Percentiles rank a stretch among this genome's conserved stretches.
Conservation (phyloP, 371 early-diverging fungal species). For the Syncephalastrum sp. region DNA sequence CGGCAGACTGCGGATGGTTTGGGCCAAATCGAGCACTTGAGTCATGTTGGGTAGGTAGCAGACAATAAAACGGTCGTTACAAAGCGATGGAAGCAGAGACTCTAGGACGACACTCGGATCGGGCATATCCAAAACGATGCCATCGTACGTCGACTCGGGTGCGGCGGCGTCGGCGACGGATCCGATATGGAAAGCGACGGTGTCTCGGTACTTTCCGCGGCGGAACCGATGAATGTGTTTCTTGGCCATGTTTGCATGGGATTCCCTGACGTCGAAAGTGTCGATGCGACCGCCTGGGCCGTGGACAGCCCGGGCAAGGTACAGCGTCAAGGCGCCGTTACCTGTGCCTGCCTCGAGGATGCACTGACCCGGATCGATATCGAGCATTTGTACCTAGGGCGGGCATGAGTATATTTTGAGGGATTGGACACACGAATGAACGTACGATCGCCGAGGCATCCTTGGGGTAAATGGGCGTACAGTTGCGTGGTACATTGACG, state of each 20-base stretch:
- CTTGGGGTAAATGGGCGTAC: slow-evolving; percentile 77
- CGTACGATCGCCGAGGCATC: slow-evolving; percentile 69
- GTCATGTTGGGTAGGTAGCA: slow-evolving; percentile 81
- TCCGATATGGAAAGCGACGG: slow-evolving; percentile 56
- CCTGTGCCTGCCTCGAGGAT: slow-evolving; percentile 80
- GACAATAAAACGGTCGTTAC: slow-evolving; percentile 66
- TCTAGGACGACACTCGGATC: slow-evolving; percentile 56
- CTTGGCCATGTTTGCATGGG: slow-evolving; percentile 53
- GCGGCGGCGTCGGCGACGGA: slow-evolving; percentile 33
- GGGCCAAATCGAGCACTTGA: slow-evolving; percentile 62
- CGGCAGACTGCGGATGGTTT: slow-evolving; percentile 44
- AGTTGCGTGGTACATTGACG: slow-evolving; percentile 55
- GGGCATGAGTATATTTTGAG: background rate
- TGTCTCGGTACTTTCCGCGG: slow-evolving; percentile 52
- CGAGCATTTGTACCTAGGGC: slow-evolving; percentile 54
- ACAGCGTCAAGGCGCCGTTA: slow-evolving; percentile 69
- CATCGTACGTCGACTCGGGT: slow-evolving; percentile 53
- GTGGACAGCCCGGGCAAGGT: slow-evolving; percentile 65
- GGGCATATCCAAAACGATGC: slow-evolving; percentile 71
- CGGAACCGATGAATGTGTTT: slow-evolving; percentile 54
- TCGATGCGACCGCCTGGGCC: slow-evolving; percentile 43
- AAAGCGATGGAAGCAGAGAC: slow-evolving; percentile 42
- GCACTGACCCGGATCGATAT: slow-evolving; percentile 60
- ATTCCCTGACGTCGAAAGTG: slow-evolving; percentile 62
- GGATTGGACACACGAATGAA: slow-evolving; percentile 4